Evolutionary conservation across 2,329 filamentous ascomycete genomes (phyloP).

Genomic region (Trichoderma citrinoviride): DNA sequence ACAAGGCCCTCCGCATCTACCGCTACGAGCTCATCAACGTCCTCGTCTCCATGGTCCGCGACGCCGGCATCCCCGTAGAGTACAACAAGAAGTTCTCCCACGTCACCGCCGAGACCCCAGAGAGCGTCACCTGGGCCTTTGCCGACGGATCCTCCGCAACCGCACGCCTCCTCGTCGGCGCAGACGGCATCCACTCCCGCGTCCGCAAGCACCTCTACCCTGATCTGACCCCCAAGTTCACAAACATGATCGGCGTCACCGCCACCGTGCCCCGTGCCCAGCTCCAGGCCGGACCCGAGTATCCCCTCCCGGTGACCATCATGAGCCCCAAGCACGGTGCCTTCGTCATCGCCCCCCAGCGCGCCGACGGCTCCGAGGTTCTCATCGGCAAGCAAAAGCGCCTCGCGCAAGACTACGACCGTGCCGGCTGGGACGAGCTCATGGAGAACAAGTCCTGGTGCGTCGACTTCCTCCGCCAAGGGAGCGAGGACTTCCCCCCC

Average conservation of each 20-base stretch:
- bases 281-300: constrained; percentile 36
- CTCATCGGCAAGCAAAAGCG: constrained; percentile 47
- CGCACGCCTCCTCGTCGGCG: constrained; percentile 51
- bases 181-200: constrained; percentile 59
- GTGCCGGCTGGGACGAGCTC: constrained; percentile 43
- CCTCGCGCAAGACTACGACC: constrained; percentile 36
- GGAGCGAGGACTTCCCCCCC: constrained; percentile 38
- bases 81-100: constrained; percentile 49
- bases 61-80: constrained; percentile 41
- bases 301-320: constrained; percentile 43
- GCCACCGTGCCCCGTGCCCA: constrained; percentile 37
- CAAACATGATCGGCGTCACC: constrained; percentile 44
- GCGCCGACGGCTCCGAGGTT: constrained; percentile 47
- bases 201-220: constrained; percentile 53
- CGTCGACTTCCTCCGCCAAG: constrained; percentile 35
- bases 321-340: constrained; percentile 43
- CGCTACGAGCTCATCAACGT: constrained; percentile 50
- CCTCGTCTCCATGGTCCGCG: constrained; percentile 42
- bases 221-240: constrained; percentile 48
- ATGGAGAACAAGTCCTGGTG: constrained; percentile 39
- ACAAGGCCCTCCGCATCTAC: constrained; percentile 53
- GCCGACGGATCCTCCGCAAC: constrained; percentile 41
- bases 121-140: constrained; percentile 47
- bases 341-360: constrained; percentile 51
- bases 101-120: constrained; percentile 41